Evolutionary conservation across 2,329 filamentous ascomycete genomes (phyloP).

Genomic region (Claviceps arundinis): DNA sequence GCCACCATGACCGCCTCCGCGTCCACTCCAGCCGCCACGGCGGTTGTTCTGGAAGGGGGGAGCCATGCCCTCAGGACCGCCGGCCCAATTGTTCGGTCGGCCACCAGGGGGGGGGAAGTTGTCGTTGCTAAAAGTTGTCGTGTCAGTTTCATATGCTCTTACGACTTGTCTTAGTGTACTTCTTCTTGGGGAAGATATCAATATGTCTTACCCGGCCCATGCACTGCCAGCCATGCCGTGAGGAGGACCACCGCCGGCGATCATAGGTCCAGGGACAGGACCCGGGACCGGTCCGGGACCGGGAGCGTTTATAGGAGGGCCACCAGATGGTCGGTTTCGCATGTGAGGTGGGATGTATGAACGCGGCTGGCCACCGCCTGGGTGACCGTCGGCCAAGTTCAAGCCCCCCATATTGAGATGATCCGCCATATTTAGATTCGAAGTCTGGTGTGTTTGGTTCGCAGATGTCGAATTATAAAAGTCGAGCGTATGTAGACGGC

Average conservation of each 20-base stretch:
- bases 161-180: neutral
- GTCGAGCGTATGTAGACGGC: neutral
- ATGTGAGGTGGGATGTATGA: conserved; percentile 82
- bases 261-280: conserved; percentile 23
- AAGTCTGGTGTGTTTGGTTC: neutral
- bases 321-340: conserved; percentile 36
- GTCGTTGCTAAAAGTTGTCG: conserved; percentile 1
- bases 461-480: neutral
- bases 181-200: neutral
- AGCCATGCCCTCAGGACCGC: conserved; percentile 10
- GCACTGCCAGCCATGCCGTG: conserved; percentile 33
- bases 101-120: conserved; percentile 13
- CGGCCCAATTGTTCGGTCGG: conserved; percentile 22
- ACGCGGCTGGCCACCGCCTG: conserved; percentile 24
- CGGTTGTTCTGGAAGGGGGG: conserved; percentile 15
- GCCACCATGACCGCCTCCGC: conserved; percentile 21
- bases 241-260: conserved; percentile 19
- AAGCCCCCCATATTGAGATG: conserved; percentile 73
- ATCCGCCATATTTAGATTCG: conserved; percentile 54
- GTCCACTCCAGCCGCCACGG: conserved; percentile 20
- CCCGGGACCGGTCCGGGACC: conserved; percentile 1
- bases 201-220: conserved; percentile 36
- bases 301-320: conserved; percentile 2
- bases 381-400: conserved; percentile 39
- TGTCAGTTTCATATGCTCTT: neutral